Percentiles rank a stretch among this genome's conserved stretches.
Conservation (phyloP, 495 filamentous ascomycete species). For the Cercophora newfieldiana region DNA sequence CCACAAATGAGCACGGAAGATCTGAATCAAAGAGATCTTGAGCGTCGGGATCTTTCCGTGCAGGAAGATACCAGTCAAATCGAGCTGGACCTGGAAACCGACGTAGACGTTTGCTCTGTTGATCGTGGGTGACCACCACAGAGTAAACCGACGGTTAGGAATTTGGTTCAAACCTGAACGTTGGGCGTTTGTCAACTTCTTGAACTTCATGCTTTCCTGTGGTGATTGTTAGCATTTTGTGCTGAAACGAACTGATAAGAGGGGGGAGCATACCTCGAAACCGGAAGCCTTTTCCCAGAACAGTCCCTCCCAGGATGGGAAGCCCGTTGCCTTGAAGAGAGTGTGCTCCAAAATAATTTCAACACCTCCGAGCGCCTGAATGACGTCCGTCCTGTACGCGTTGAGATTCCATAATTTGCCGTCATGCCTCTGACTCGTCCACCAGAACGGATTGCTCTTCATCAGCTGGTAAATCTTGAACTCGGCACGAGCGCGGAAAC, state of each 20-base stretch:
- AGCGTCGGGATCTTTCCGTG: conserved; percentile 99
- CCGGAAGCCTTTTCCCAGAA: conserved; percentile 91
- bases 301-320: conserved; percentile 97
- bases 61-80: conserved; percentile 98
- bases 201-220: conserved; percentile 79
- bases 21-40: conserved; percentile 98
- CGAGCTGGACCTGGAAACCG: conserved; percentile 98
- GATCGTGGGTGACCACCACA: conserved; percentile 95
- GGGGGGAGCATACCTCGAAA: conserved; percentile 66
- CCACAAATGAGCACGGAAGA: conserved; percentile 99
- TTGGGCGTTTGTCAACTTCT: conserved; percentile 98
- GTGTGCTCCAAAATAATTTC: conserved; percentile 99
- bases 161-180: conserved; percentile 99
- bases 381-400: conserved; percentile 97
- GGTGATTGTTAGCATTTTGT: background rate
- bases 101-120: conserved; percentile 79
- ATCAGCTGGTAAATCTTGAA: conserved; percentile 99
- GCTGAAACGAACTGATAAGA: background rate
- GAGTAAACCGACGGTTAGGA: conserved; percentile 96
- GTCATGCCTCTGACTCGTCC: conserved; percentile 97
- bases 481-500: conserved; percentile 92
- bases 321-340: conserved; percentile 97
- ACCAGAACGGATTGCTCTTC: conserved; percentile 99
- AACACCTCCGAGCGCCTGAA: conserved; percentile 98
- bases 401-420: conserved; percentile 99